Base-by-base conservation (phyloP, 345 rosid genomes). In the Sisymbrium irio region DNA sequence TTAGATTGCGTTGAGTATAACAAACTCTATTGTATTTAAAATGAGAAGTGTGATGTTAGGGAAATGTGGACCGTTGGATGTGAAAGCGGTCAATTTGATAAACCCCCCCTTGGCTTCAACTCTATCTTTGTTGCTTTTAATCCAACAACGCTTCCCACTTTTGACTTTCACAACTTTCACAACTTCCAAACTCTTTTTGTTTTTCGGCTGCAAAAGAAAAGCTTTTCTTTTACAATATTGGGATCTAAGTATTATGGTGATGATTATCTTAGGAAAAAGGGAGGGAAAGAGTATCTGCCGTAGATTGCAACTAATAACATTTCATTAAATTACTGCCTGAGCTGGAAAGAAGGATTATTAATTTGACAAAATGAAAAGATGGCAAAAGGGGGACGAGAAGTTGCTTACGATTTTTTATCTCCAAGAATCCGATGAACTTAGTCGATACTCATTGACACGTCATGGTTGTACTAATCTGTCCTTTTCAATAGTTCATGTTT, bases 191-290 rank as follows among this genome's bases (percentile, higher is more conserved):
- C 51, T 5, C 42, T 28, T 56, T 59, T 74, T 45, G 42, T 36
- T 75, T 74, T 25, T 25, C 78, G 73, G 78, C 78, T 67, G 50
- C 9, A 37, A 25, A 25, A 74, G 66, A 39, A 68, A 65, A 65
- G 36, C 25, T 57, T 57, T 49, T 67, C 6, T 37, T 66, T 37
- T 47, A 33, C 3, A 27, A 27, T 27, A 27, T 6, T n/a, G 63
- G 3, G 55, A 62, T 30, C 9, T 18, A 32, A 32, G 35, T 69
- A 14, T 20, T 18, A 13, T 18, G 15, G 17, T 53, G 45, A 41
- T 51, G 27, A 40, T 55, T 55, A 46, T 73, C 49, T 14, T 41
- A 11, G 12, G 45, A 18, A 46, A 51, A 62, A 40, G 3, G 53
- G 27, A 25, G 41, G 42, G 9, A 62, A 71, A 33, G 19, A 18